A percentile compares a stretch with the other conserved stretches of the same genome.
Conservation (phyloP, 2,329 filamentous ascomycete genomes). For the Colletotrichum sp. region DNA sequence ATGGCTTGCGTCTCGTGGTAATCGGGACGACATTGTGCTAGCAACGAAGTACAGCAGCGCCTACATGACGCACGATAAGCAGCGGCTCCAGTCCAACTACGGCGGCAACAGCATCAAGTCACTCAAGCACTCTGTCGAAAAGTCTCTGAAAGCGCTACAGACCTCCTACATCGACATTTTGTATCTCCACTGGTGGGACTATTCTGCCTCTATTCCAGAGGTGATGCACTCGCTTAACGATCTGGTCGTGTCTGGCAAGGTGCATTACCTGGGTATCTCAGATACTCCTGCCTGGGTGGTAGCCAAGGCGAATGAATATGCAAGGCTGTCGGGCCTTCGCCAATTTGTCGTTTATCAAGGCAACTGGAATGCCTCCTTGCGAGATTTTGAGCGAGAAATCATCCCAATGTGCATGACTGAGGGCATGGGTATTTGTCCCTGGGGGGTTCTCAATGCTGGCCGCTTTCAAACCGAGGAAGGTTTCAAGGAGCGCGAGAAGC, state of each 20-base stretch:
- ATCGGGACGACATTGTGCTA: slow-evolving; percentile 59
- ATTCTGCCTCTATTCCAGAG: slow-evolving; percentile 42
- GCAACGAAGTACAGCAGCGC: slow-evolving; percentile 61
- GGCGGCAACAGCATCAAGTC: slow-evolving; percentile 45
- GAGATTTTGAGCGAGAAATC: slow-evolving; percentile 44
- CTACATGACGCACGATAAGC: slow-evolving; percentile 35
- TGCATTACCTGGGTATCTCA: slow-evolving; percentile 43
- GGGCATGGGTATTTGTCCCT: slow-evolving; percentile 60
- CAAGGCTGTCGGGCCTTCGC: slow-evolving; percentile 33
- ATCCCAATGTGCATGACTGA: slow-evolving; percentile 43
- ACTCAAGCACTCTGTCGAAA: slow-evolving; percentile 43
- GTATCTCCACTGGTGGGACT: slow-evolving; percentile 50
- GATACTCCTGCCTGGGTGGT: slow-evolving; percentile 44
- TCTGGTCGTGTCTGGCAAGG: slow-evolving; percentile 42
- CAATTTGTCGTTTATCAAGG: slow-evolving; percentile 43
- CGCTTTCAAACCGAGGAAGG: slow-evolving; percentile 45
- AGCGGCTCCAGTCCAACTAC: slow-evolving; percentile 34
- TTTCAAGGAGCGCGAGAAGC: neutral
- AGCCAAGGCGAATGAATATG: slow-evolving; percentile 39
- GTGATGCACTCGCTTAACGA: slow-evolving; percentile 44
- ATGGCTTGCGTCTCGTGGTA: slow-evolving; percentile 53
- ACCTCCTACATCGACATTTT: slow-evolving; percentile 48
- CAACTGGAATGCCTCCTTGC: slow-evolving; percentile 33
- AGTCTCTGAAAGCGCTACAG: slow-evolving; percentile 47
- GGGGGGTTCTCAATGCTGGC: slow-evolving; percentile 62